Conservation (phyloP, 2,329 filamentous ascomycete species). For the Beauveria brongniartii region DNA sequence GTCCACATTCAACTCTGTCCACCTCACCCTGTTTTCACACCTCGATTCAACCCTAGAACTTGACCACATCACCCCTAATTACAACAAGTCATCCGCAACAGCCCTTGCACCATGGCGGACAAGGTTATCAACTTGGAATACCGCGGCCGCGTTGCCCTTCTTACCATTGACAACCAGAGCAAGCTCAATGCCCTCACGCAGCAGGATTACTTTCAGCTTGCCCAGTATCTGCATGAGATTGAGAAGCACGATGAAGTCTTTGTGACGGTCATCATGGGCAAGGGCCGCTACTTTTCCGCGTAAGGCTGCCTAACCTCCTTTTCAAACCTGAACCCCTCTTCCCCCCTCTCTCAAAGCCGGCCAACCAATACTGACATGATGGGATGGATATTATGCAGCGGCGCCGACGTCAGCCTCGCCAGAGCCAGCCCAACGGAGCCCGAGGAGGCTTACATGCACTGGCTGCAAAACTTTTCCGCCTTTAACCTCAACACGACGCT, state of each 20-base stretch:
- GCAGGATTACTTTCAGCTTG: slow-evolving; percentile 69
- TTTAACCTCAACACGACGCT: slow-evolving; percentile 87
- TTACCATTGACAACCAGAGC: slow-evolving; percentile 76
- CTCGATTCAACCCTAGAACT: neutral
- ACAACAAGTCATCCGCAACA: neutral
- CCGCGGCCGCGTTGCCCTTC: slow-evolving; percentile 48
- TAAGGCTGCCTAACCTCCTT: slow-evolving; percentile 33
- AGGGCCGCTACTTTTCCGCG: slow-evolving; percentile 83
- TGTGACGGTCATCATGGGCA: slow-evolving; percentile 78
- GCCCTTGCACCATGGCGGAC: neutral
- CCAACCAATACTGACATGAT: neutral
- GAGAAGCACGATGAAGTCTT: slow-evolving; percentile 71
- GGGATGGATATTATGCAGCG: slow-evolving; percentile 39
- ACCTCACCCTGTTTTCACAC: neutral
- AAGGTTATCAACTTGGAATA: slow-evolving; percentile 30
- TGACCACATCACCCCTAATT: neutral
- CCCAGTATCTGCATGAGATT: slow-evolving; percentile 65
- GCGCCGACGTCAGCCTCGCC: slow-evolving; percentile 64
- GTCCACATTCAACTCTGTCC: neutral
- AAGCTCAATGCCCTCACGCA: slow-evolving; percentile 80
- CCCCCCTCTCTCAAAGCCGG: neutral
- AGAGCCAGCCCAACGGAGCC: slow-evolving; percentile 31
- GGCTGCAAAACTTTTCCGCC: slow-evolving; percentile 65
- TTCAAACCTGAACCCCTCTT: neutral
- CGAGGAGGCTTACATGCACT: slow-evolving; percentile 38